Evolutionary conservation across 208 protist genomes (phyloP), one percentile per base, ranked within the genome.

Genomic region (Acanthamoeba lenticulata): DNA sequence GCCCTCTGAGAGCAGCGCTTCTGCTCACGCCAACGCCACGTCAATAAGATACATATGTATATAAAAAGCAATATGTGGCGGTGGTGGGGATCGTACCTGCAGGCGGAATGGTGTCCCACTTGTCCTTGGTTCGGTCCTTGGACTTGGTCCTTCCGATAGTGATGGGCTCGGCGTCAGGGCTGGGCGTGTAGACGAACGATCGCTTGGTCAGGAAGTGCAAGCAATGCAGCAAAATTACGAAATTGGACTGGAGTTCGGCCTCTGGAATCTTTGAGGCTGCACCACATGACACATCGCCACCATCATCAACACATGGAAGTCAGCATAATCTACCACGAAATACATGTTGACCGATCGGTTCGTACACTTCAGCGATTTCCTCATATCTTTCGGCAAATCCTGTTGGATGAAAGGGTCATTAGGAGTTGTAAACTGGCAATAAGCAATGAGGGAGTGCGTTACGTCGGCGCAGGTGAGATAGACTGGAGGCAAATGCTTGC

Each of bases 121-220:
- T 62, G 21, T 79, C 15, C 62, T 94, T 40, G 9, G 38, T 72
- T 27, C 32, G n/a, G 5, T 94, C 90, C 55, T 94, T 94, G n/a
- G 13, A 29, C 72, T 85, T 94, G 13, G 27, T 45, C 19, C 69
- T n/a, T 4, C 90, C 90, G 24, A 94, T 62, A 19, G 4, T 42
- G 72, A 94, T 32, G 36, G 62, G 67, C 72, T 79, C 69, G n/a
- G 36, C 47, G 9, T 85, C 67, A 29, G 13, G 88, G 42, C 36
- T 55, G 44, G 86, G 86, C 86, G 86, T 74, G 38, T 77, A 92
- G 49, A 77, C 40, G 67, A 94, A 85, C 24, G 69, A 79, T 38
- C 72, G 29, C 90, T 94, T 94, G 34, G 90, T 94, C 19, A 94
- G 65, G 55, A 94, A 94, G 44, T 94, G 90, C 2, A 94, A 29